Percentiles rank a stretch among this genome's conserved stretches.
These are phyloP conservation scores for Calendula officinalis DNA, from an alignment of 129 eudicot genomes.

Conservation along the genomic window DNA sequence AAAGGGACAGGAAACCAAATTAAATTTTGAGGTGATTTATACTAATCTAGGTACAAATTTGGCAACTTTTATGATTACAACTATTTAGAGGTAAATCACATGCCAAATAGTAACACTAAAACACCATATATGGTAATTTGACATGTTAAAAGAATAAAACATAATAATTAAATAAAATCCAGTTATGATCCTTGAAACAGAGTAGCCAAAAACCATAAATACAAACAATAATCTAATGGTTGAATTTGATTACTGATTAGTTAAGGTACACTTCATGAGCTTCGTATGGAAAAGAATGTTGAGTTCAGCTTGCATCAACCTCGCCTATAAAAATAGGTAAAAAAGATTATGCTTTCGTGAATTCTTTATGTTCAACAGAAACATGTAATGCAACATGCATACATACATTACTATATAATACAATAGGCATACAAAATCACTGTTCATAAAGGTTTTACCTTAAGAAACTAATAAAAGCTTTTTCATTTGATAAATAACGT, in stretches of 20 bases:
- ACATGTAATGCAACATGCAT: not conserved
- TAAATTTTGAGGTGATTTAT: not conserved
- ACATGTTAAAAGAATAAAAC: constrained; percentile 7
- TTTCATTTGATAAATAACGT: too few species aligned
- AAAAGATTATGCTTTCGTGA: constrained; percentile 4
- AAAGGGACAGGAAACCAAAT: constrained; percentile 13
- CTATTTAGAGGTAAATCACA: not conserved
- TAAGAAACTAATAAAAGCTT: too few species aligned
- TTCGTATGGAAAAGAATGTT: not conserved
- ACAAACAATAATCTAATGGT: not conserved
- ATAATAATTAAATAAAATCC: not conserved
- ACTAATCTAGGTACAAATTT: not conserved
- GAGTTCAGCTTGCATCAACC: not conserved
- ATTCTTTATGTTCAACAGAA: not conserved
- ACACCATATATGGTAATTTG: not conserved
- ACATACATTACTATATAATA: too few species aligned
- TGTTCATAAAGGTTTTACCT: too few species aligned
- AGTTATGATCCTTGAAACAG: not conserved
- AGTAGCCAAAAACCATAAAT: not conserved
- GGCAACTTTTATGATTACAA: not conserved
- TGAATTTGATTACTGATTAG: not conserved
- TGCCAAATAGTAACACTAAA: not conserved
- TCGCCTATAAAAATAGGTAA: constrained; percentile 6
- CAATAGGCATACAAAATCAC: too few species aligned
- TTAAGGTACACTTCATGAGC: not conserved